phyloP scores from a whole-genome alignment of 2,329 filamentous ascomycete species.

The Pyrenophora tritici-repentis region DNA sequence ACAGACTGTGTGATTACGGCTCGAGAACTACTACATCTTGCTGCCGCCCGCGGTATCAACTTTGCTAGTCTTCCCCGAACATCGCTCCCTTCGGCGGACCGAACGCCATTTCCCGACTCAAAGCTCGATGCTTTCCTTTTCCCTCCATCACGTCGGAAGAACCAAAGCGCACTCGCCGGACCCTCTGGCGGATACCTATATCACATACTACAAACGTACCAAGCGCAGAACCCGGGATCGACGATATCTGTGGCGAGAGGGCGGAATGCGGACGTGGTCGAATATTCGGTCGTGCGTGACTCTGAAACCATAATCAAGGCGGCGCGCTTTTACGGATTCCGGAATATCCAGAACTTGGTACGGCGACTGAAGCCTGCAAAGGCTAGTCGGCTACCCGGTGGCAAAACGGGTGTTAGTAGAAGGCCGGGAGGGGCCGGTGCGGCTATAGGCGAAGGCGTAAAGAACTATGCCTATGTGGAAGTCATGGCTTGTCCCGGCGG shows the following conservation, averaged over 20 bases:
- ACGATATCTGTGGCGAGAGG: slow-evolving; percentile 73
- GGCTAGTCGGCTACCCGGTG: slow-evolving; percentile 59
- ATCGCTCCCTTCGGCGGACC: slow-evolving; percentile 54
- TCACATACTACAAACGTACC: slow-evolving; percentile 78
- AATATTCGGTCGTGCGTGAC: slow-evolving; percentile 71
- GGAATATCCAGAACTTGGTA: slow-evolving; percentile 97
- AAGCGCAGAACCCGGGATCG: slow-evolving; percentile 72
- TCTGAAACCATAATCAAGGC: slow-evolving; percentile 43
- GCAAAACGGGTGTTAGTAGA: slow-evolving; percentile 47
- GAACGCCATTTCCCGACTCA: slow-evolving; percentile 72
- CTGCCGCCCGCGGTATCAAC: slow-evolving; percentile 76
- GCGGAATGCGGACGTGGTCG: slow-evolving; percentile 87
- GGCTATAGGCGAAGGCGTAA: slow-evolving; percentile 61
- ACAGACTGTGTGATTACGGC: slow-evolving; percentile 98
- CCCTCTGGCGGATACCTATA: slow-evolving; percentile 88
- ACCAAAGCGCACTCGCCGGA: slow-evolving; percentile 63
- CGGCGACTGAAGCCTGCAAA: slow-evolving; percentile 84
- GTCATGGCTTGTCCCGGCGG: slow-evolving; percentile 99
- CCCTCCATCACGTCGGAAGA: slow-evolving; percentile 49
- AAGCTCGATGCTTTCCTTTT: slow-evolving; percentile 76
- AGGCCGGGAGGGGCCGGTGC: slow-evolving; percentile 74
- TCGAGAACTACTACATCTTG: slow-evolving; percentile 89
- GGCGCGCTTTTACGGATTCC: slow-evolving; percentile 94
- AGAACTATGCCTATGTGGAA: slow-evolving; percentile 91
- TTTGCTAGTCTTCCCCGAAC: slow-evolving; percentile 73